Conservation (phyloP, 208 protist genomes). For the Angomonas desouzai region DNA sequence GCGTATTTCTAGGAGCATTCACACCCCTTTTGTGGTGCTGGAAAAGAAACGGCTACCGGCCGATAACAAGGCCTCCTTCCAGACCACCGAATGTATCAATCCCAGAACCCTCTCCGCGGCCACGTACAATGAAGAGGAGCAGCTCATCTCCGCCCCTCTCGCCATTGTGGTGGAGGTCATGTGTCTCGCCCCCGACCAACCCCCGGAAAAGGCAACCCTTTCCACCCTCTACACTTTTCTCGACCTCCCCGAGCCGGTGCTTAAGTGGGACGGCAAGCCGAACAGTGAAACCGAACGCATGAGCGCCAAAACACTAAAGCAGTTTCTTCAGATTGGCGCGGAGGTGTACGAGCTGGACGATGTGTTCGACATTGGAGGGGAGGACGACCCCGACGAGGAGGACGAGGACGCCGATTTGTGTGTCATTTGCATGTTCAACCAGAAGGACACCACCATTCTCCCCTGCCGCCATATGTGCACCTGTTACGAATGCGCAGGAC, state of each 20-base stretch:
- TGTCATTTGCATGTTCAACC: constrained; percentile 86
- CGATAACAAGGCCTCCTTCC: neutral
- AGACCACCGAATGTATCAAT: neutral
- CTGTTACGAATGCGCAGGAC: constrained; percentile 80
- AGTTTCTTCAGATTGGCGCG: constrained; percentile 61
- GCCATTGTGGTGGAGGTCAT: constrained; percentile 32
- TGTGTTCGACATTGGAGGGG: constrained; percentile 53
- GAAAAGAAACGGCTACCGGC: neutral
- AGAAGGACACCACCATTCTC: constrained; percentile 81
- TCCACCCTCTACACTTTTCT: constrained; percentile 11
- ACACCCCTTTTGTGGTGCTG: constrained; percentile 16
- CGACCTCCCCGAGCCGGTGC: constrained; percentile 8
- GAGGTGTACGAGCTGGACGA: constrained; percentile 83
- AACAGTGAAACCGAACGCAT: neutral
- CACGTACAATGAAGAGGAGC: neutral
- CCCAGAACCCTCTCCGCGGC: neutral
- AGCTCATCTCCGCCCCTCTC: constrained; percentile 16
- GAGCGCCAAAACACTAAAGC: constrained; percentile 37
- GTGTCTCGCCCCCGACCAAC: neutral
- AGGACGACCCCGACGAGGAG: constrained; percentile 16
- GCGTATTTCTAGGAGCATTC: constrained; percentile 17
- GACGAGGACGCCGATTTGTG: constrained; percentile 52
- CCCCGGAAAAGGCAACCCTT: neutral
- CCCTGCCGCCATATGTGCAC: constrained; percentile 92
- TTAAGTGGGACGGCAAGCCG: neutral